These are phyloP conservation scores for Alopecurus myosuroides DNA, from an alignment of 176 grass and related monocot species.

Conservation along the genomic window DNA sequence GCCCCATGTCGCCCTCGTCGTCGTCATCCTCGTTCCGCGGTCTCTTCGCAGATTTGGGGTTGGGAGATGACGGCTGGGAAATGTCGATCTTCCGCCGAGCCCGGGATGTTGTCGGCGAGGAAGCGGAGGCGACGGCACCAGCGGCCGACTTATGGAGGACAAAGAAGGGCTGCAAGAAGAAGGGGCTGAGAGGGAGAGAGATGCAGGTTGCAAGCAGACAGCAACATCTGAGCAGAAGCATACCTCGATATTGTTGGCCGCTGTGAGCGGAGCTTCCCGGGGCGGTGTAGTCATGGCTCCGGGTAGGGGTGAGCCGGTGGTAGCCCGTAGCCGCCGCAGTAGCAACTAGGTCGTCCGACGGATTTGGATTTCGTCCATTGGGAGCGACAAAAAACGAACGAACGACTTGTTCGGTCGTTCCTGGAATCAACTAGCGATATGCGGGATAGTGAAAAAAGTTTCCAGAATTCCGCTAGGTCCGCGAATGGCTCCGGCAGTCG, in stretches of 20 bases:
- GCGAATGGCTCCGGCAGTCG: too few species aligned
- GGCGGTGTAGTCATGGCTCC: not conserved
- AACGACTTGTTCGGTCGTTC: too few species aligned
- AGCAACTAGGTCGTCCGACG: too few species aligned
- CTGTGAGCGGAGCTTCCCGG: constrained; percentile 8
- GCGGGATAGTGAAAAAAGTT: too few species aligned
- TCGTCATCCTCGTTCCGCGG: not conserved
- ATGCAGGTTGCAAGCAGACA: not conserved
- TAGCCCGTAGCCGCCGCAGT: too few species aligned
- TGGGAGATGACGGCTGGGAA: constrained; percentile 29
- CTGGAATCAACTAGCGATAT: too few species aligned
- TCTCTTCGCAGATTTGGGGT: constrained; percentile 41
- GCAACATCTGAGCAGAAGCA: not conserved
- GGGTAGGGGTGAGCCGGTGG: too few species aligned
- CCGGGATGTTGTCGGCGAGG: not conserved
- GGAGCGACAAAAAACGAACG: too few species aligned
- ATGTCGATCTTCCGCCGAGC: constrained; percentile 12
- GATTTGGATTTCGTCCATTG: too few species aligned
- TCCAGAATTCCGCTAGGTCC: too few species aligned
- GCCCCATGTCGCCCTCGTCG: not conserved
- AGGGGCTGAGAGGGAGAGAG: not conserved
- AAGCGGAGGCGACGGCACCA: not conserved
- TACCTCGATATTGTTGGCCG: constrained; percentile 34
- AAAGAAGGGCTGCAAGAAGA: constrained; percentile 61
- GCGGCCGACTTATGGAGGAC: constrained; percentile 55